Evolutionary conservation across 1,139 yeast genomes (phyloP), one percentile per base, ranked within the genome.

Genomic region (Saccharomyces pastorianus): DNA sequence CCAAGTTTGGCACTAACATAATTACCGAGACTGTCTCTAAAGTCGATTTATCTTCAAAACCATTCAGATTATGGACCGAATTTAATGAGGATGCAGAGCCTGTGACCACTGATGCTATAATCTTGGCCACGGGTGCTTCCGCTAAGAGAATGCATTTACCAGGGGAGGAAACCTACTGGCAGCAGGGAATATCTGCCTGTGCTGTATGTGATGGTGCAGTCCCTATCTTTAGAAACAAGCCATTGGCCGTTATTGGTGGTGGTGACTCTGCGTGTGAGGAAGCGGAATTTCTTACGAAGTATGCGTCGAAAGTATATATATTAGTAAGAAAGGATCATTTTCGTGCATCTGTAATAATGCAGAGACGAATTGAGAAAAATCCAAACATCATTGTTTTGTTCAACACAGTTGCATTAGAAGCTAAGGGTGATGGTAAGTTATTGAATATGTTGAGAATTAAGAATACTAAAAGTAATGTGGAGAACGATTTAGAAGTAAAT

Each of bases 201-300:
- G 99, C 99, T 51, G 99, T 93, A 58, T 93, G 99, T 76, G 99
- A 93, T 71, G 99, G 99, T 73, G 99, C 99, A 38, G 96, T 93
- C 49, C 99, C 99, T 66, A 90, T 93, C 67, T 93, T 93, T 79
- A 86, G 98, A 80, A 88, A 93, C 79, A 88, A 90, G 75, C 98
- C 99, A 46, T 81, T 93, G 68, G 98, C 96, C 17, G 99, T 93
- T 55, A 78, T 93, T 64, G 99, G 99, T 59, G 99, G 99, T 64
- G 99, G 99, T 72, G 99, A 93, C 73, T 90, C 97, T 61, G 99
- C 99, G 29, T 95, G 98, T 74, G 99, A 93, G 76, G 99, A 93
- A 76, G 99, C 99, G 17, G 77, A 88, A 61, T 93, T 93, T 75
- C 80, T 93, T 72, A 93, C 99, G 65, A 93, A 93, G 73, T 93